Percentiles rank a stretch among this genome's conserved stretches.
phyloP scores from a whole-genome alignment of 2,329 filamentous ascomycete species.

The Xylariaceae sp. region DNA sequence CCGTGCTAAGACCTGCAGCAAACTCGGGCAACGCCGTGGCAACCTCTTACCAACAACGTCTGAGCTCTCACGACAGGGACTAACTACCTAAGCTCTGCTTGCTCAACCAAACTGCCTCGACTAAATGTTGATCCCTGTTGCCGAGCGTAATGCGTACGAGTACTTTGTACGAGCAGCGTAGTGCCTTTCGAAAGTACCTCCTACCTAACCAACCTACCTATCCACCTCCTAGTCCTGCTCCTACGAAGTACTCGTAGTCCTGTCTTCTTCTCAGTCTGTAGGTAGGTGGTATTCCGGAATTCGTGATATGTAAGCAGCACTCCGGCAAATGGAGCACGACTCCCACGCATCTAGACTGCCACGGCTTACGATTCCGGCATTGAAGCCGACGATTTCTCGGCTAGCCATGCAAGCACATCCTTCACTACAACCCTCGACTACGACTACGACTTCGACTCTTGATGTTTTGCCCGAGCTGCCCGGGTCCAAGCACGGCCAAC shows the following conservation, averaged over 20 bases:
- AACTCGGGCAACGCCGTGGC: not conserved
- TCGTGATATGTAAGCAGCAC: no score
- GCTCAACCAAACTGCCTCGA: not conserved
- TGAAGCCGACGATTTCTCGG: not conserved
- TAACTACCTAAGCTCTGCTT: not conserved
- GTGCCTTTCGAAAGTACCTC: not conserved
- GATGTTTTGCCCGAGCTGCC: not conserved
- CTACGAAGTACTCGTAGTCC: no score
- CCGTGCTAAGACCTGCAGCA: not conserved
- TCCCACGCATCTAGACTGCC: no score
- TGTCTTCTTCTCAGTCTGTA: no score
- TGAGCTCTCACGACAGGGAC: not conserved
- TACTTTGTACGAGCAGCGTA: not conserved
- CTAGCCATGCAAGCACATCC: not conserved
- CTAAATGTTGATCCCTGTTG: not conserved
- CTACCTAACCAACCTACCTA: no score
- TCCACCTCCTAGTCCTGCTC: no score
- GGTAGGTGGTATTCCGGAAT: no score
- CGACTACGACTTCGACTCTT: not conserved
- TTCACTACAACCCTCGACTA: not conserved
- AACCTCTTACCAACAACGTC: not conserved
- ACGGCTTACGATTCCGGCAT: no score
- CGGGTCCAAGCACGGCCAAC: not conserved
- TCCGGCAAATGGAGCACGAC: no score
- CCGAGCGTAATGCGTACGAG: no score